These are phyloP conservation scores for Daldinia caldariorum DNA, from an alignment of 495 filamentous ascomycete genomes.

Conservation along the genomic window DNA sequence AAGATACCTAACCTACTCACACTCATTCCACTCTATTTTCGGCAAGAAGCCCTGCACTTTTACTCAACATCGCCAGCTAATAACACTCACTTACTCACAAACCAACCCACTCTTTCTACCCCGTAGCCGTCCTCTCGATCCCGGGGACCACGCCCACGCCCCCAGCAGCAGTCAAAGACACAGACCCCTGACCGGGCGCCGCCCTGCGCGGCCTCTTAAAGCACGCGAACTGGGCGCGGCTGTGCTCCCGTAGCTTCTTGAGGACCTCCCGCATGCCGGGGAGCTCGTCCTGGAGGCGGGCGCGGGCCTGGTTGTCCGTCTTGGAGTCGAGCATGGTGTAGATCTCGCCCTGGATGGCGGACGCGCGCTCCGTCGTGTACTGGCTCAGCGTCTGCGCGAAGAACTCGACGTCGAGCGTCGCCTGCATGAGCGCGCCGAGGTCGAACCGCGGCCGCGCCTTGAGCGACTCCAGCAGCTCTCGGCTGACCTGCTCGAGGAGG, in stretches of 20 bases:
- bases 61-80: too few relatives aligned
- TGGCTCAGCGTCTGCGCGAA: conserved; percentile 89
- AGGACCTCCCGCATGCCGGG: conserved; percentile 86
- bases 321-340: conserved; percentile 88
- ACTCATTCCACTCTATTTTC: too few relatives aligned
- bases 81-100: not conserved
- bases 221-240: conserved; percentile 84
- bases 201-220: conserved; percentile 66
- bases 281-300: conserved; percentile 82
- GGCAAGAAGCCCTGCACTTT: too few relatives aligned
- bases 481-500: conserved; percentile 78
- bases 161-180: not conserved
- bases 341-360: conserved; percentile 81
- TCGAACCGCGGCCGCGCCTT: conserved; percentile 71
- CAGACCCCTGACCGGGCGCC: not conserved
- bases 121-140: conserved; percentile 45
- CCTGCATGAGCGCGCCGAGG: conserved; percentile 90
- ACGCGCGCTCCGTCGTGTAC: conserved; percentile 86
- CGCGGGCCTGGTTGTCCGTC: conserved; percentile 85
- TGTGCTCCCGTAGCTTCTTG: conserved; percentile 83
- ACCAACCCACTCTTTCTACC: conserved; percentile 17
- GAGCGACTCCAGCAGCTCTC: conserved; percentile 76
- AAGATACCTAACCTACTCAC: too few relatives aligned
- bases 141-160: not conserved
- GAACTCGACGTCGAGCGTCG: conserved; percentile 96